Percentiles rank a stretch among this genome's conserved stretches.
Conservation (phyloP, 345 rosid genomes). For the Eucalyptus lansdowneana region DNA sequence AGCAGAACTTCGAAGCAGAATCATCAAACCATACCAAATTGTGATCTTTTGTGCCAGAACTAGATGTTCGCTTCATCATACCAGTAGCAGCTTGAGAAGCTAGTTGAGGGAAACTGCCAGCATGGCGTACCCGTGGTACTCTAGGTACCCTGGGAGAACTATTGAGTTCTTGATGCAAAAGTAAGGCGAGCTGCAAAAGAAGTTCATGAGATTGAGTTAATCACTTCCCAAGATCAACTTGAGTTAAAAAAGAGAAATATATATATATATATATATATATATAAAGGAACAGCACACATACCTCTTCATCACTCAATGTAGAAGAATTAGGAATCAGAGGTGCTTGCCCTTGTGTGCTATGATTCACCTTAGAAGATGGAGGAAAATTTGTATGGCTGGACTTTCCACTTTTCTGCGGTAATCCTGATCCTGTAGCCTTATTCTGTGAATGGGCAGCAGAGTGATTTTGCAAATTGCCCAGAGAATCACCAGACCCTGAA, state of each 20-base stretch:
- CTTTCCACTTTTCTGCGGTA: slow-evolving; percentile 55
- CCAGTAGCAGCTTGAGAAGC: slow-evolving; percentile 57
- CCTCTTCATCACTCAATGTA: slow-evolving; percentile 92
- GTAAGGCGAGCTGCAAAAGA: slow-evolving; percentile 74
- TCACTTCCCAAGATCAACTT: not conserved
- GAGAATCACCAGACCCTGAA: slow-evolving; percentile 30
- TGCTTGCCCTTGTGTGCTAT: slow-evolving; percentile 29
- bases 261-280: not conserved
- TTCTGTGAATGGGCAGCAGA: slow-evolving; percentile 15
- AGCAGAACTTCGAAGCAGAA: not conserved
- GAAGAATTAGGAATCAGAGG: slow-evolving; percentile 31
- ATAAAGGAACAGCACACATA: slow-evolving; percentile 1
- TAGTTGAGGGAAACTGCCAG: slow-evolving; percentile 70
- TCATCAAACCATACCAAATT: slow-evolving; percentile 35
- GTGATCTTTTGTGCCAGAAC: slow-evolving; percentile 69
- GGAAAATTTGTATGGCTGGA: slow-evolving; percentile 31
- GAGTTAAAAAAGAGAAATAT: not conserved
- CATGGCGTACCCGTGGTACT: slow-evolving; percentile 86
- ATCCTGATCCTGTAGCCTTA: slow-evolving; percentile 29
- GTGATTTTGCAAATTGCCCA: slow-evolving; percentile 24
- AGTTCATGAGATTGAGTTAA: not conserved
- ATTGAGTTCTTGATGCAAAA: slow-evolving; percentile 95
- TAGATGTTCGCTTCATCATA: slow-evolving; percentile 56
- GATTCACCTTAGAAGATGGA: slow-evolving; percentile 38
- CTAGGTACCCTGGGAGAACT: slow-evolving; percentile 99